These are phyloP conservation scores for Periconia sp. DNA, from an alignment of 2,329 filamentous ascomycete species.

Conservation along the genomic window DNA sequence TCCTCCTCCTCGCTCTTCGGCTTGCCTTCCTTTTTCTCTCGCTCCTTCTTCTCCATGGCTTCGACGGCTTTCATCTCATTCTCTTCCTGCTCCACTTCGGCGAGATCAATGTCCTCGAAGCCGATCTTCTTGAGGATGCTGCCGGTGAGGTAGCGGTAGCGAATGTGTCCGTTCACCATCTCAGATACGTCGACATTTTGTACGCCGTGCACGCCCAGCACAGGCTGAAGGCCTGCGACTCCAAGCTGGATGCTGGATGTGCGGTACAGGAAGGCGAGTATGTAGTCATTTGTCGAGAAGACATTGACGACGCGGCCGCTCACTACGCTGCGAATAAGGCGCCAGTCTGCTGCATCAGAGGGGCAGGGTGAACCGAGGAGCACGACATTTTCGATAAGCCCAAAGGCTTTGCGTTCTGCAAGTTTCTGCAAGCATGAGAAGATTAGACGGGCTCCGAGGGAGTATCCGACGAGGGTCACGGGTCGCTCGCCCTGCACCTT, in stretches of 20 bases:
- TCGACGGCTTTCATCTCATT: conserved; percentile 51
- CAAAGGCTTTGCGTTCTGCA: conserved; percentile 80
- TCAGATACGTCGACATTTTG: conserved; percentile 62
- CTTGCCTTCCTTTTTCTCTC: conserved; percentile 39
- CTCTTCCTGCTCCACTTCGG: conserved; percentile 55
- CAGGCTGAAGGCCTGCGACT: conserved; percentile 80
- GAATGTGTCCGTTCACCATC: conserved; percentile 57
- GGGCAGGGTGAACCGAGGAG: conserved; percentile 83
- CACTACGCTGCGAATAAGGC: conserved; percentile 76
- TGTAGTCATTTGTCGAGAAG: conserved; percentile 84
- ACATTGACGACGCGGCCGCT: conserved; percentile 85
- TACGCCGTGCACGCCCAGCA: conserved; percentile 71
- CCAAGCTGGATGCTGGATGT: conserved; percentile 82
- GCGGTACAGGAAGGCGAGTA: conserved; percentile 86
- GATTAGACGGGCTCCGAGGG: conserved; percentile 80
- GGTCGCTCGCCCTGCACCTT: conserved; percentile 81
- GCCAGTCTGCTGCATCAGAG: conserved; percentile 75
- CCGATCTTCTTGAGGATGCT: conserved; percentile 59
- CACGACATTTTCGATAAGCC: conserved; percentile 81
- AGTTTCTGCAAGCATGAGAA: conserved; percentile 80
- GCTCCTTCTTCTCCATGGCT: conserved; percentile 49
- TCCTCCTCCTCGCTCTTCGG: conserved; percentile 36
- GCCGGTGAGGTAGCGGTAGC: conserved; percentile 59
- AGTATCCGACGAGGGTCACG: conserved; percentile 82
- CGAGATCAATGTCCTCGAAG: conserved; percentile 58